Conservation (phyloP, 108 stramenopile species). For the Bacterosira constricta region DNA sequence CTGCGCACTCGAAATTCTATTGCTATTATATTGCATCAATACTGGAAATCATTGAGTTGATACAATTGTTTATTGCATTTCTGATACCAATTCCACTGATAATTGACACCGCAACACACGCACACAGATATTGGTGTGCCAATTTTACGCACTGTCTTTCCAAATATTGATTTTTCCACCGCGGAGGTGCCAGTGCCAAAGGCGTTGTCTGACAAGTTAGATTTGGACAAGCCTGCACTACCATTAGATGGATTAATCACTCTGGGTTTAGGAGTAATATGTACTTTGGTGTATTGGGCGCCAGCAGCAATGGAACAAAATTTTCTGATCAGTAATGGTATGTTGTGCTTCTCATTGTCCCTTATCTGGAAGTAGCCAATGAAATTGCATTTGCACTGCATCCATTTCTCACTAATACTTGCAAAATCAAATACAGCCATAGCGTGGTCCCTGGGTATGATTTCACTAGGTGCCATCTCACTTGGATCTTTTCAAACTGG, state of each 20-base stretch:
- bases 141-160: conserved; percentile 28
- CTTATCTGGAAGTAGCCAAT: too few species aligned
- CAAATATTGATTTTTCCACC: conserved; percentile 20
- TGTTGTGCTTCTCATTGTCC: too few species aligned
- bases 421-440: conserved; percentile 16
- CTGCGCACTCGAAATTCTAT: neutral
- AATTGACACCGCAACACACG: neutral
- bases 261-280: conserved; percentile 39
- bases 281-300: conserved; percentile 39
- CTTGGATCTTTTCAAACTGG: conserved; percentile 56
- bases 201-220: conserved; percentile 24
- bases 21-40: too few species aligned
- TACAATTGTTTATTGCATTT: too few species aligned
- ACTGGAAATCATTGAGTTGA: too few species aligned
- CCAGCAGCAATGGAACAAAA: conserved; percentile 38
- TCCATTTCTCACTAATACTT: too few species aligned
- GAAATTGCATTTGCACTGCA: too few species aligned
- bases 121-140: conserved; percentile 39
- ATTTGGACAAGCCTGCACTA: conserved; percentile 14
- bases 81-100: too few species aligned
- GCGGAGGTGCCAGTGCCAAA: conserved; percentile 27
- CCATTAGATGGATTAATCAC: conserved; percentile 45
- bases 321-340: conserved; percentile 28
- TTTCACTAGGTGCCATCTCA: conserved; percentile 38
- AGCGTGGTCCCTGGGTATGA: conserved; percentile 54